A percentile compares a stretch with the other conserved stretches of the same genome.
phyloP scores from a whole-genome alignment of 345 rosid genomes.

The Combretum micranthum region DNA sequence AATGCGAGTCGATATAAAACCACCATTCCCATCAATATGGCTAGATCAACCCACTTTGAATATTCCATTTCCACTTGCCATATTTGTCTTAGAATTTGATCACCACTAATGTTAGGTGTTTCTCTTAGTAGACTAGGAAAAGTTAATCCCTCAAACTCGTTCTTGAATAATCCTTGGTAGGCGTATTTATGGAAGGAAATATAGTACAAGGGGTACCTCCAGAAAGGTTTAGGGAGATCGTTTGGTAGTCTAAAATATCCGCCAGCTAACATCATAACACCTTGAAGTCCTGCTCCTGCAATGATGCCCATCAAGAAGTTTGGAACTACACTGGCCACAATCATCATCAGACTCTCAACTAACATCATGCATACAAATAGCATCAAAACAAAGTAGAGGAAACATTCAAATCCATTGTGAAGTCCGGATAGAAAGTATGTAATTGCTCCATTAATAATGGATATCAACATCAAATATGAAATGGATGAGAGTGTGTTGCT shows the following conservation, averaged over 20 bases:
- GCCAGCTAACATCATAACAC: constrained; percentile 2
- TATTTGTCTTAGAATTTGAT: constrained; percentile 8
- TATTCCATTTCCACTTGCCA: constrained; percentile 21
- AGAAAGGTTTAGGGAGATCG: constrained; percentile 9
- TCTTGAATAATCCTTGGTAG: constrained; percentile 19
- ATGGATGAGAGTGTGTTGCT: constrained; percentile 6
- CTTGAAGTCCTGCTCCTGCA: constrained; percentile 3
- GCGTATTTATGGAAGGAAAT: constrained; percentile 16
- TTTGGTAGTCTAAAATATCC: constrained; percentile 5
- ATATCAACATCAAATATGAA: constrained; percentile 8
- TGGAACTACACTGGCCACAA: constrained; percentile 3
- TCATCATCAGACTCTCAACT: constrained; percentile 7
- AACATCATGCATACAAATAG: constrained; percentile 6
- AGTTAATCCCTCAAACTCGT: constrained; percentile 13
- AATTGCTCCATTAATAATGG: constrained; percentile 4
- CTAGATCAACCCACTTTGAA: constrained; percentile 19
- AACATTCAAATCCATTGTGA: constrained; percentile 3
- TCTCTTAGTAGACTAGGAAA: constrained; percentile 1
- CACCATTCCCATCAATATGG: constrained; percentile 12
- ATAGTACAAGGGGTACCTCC: constrained; percentile 15
- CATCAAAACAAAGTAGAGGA: neutral
- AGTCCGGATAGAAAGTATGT: constrained; percentile 8
- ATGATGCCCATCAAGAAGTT: constrained; percentile 6
- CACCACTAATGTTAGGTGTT: neutral
- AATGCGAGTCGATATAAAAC: constrained; percentile 14